Evolutionary conservation across 2,329 filamentous ascomycete genomes (phyloP).

Genomic region (Penicillium sp.): DNA sequence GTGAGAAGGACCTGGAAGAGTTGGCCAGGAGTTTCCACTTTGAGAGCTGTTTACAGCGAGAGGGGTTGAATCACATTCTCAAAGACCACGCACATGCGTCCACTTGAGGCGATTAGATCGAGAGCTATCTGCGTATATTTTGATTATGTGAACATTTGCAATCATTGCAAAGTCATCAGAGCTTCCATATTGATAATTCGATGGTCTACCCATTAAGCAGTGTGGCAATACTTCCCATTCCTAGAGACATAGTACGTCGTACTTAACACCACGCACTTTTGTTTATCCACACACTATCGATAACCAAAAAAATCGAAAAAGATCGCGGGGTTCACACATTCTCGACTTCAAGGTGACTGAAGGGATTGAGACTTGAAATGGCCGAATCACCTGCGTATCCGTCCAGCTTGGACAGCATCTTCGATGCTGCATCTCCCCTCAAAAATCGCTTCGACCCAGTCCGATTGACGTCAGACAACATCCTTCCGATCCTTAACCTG

Average conservation of each 20-base stretch:
- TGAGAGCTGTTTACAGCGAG: slow-evolving; percentile 54
- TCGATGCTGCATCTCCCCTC: slow-evolving; percentile 27
- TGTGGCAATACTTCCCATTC: slow-evolving; percentile 4
- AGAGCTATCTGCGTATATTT: neutral
- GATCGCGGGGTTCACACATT: slow-evolving; percentile 29
- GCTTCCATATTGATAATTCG: neutral
- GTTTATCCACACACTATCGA: slow-evolving; percentile 26
- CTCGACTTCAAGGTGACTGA: slow-evolving; percentile 7
- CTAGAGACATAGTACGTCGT: neutral
- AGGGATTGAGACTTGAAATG: slow-evolving; percentile 24
- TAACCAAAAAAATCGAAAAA: slow-evolving; percentile 29
- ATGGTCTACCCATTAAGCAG: neutral
- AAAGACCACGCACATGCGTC: slow-evolving; percentile 41
- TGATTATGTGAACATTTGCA: neutral
- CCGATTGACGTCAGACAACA: slow-evolving; percentile 34
- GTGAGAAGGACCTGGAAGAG: slow-evolving; percentile 54
- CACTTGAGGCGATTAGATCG: slow-evolving; percentile 1
- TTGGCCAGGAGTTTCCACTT: slow-evolving; percentile 55
- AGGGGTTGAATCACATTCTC: slow-evolving; percentile 54
- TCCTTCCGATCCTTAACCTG: slow-evolving; percentile 34
- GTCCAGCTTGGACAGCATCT: slow-evolving; percentile 36
- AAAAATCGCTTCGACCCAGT: slow-evolving; percentile 37
- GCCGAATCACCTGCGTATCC: slow-evolving; percentile 26
- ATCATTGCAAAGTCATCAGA: neutral
- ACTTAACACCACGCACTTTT: slow-evolving; percentile 6